Percentiles rank a stretch among this genome's conserved stretches.
Conservation (phyloP, 2,329 filamentous ascomycete genomes). For the Talaromyces piceae region DNA sequence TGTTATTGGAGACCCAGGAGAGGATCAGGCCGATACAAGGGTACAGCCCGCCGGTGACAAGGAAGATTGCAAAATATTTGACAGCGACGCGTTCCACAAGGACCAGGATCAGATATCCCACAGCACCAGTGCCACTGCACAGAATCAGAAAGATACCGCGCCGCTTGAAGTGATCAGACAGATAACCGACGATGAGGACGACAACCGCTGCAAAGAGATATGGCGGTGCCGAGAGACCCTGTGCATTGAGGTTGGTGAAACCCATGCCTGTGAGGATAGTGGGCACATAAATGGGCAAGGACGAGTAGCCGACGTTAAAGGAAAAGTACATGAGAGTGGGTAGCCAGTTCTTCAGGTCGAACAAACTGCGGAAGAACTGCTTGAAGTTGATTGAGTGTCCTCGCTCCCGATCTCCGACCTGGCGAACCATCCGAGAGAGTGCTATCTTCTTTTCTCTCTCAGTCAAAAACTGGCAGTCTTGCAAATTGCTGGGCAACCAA, state of each 20-base stretch:
- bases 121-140: not conserved
- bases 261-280: conserved; percentile 14
- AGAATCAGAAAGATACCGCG: not conserved
- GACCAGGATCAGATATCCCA: conserved; percentile 8
- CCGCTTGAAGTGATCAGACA: not conserved
- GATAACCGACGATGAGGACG: not conserved
- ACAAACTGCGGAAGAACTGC: not conserved
- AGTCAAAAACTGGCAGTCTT: conserved; percentile 37
- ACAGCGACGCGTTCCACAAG: conserved; percentile 3
- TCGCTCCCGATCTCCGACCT: not conserved
- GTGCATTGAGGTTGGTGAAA: conserved; percentile 11
- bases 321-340: not conserved
- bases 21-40: conserved; percentile 4
- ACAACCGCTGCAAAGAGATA: conserved; percentile 3
- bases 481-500: conserved; percentile 40
- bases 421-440: not conserved
- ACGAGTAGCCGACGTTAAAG: conserved; percentile 18
- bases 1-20: conserved; percentile 10
- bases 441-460: conserved; percentile 34
- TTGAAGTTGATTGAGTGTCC: not conserved
- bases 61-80: conserved; percentile 7
- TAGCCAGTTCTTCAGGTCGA: not conserved
- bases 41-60: conserved; percentile 2
- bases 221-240: conserved; percentile 9
- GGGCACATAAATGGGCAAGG: conserved; percentile 8